Base-by-base conservation (phyloP, 192 early-diverging fungal species). In the Cetraspora pellucida region DNA sequence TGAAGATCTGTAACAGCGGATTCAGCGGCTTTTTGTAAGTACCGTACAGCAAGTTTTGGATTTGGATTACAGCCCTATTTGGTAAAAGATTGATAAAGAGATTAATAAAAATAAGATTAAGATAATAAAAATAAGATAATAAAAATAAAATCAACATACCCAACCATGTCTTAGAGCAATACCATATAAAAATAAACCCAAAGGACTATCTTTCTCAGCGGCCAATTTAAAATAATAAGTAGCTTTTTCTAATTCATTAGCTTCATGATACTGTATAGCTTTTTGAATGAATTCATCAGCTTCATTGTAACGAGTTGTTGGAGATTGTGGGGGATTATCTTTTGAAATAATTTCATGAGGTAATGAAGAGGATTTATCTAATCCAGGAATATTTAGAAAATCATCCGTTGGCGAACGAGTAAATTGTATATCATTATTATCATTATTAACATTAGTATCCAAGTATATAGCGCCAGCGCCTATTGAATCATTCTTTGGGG, bases 171-270 rank as follows among this genome's bases (percentile, higher is more conserved):
- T 84, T 2, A 93, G 79, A 10, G 93, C 92, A 21, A 94, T 81
- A 17, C 92, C 93, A 77, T 91, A 93, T 77, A 94, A 86, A 75
- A 94, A 89, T 87, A 92, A 89, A 23, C 93, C 92, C 5, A 94
- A 80, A 5, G 92, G 92, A 69, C 84, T 88, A 46, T 89, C 82
- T 65, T 82, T 81, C 27, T 88, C 84, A 17, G 93, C 91, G 3
- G 92, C 93, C n/a, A 88, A 73, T 63, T 85, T 86, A 77, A 94
- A 94, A 68, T 90, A 90, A 28, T 84, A 82, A 0, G 92, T 90
- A 5, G 93, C 91, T 43, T 93, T 91, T 44, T 89, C 90, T 10
- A 94, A 79, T 71, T 93, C 88, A 49, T 90, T 90, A n/a, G 86
- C 68, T 77, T 94, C 93, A 78, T 94, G 93, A 50, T 83, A 89